Base-by-base conservation (phyloP, 371 early-diverging fungal species). In the Mortierella sp. region DNA sequence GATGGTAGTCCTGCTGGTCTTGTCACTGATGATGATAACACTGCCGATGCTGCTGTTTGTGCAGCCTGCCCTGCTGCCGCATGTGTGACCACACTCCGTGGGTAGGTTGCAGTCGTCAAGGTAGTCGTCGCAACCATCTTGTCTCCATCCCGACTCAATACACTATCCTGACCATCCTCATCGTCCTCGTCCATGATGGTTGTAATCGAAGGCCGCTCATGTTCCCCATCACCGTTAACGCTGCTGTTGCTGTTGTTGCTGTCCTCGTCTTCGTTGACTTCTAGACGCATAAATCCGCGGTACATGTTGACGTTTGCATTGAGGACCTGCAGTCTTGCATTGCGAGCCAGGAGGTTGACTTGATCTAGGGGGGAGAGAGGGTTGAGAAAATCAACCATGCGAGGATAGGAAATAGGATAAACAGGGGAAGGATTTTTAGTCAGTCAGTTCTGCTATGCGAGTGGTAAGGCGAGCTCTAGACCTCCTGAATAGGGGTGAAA, bases 281-380 rank as follows among this genome's bases (percentile, higher is more conserved):
- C 82, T 6, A 86, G 82, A 14, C 86, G 82, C 86, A 86, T 86
- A 65, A 86, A 86, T 63, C 86, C 86, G 35, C 86, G 82, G 46
- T 86, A 79, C 86, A 86, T 86, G 48, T 82, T 82, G 55, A 86
- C 86, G 58, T 74, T 74, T 4, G 75, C 86, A 38, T 86, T 86
- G 63, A 79, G 44, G 24, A 86, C 46, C 41, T 60, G 72, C 14
- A 86, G 71, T 18, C 80, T 82, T 49, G 86, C 86, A 55, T 86
- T 86, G 48, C 76, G 65, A 8, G 82, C 82, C 70, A 86, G 75
- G 16, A 86, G 72, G 55, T 86, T 86, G 41, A 86, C 86, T 71
- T 86, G 86, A 44, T 86, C 86, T 86, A 72, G 27, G 32, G 14
- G 24, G 21, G 71, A 27, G 14, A 18, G 43, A 27, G 44, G 27